phyloP scores from a whole-genome alignment of 306 rosid species.

The Lathyrus oleraceus region DNA sequence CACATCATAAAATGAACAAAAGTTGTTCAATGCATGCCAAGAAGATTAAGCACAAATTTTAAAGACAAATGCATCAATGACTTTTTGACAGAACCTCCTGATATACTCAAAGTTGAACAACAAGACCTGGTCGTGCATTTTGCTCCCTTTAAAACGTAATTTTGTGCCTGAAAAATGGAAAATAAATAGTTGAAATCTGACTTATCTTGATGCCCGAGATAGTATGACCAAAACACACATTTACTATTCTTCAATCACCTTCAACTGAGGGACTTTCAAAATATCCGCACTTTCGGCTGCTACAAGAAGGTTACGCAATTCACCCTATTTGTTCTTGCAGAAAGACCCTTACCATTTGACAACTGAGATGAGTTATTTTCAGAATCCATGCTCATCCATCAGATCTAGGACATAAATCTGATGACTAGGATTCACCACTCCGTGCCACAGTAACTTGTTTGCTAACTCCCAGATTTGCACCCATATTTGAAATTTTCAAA shows the following conservation, averaged over 20 bases:
- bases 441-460: slow-evolving; percentile 42
- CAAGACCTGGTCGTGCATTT: slow-evolving; percentile 96
- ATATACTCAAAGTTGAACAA: slow-evolving; percentile 33
- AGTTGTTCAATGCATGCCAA: slow-evolving; percentile 4
- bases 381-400: slow-evolving; percentile 65
- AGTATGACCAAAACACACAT: slow-evolving; percentile 23
- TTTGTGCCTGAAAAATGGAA: slow-evolving; percentile 63
- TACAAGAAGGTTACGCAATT: slow-evolving; percentile 90
- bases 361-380: slow-evolving; percentile 59
- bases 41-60: slow-evolving; percentile 18
- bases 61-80: slow-evolving; percentile 28
- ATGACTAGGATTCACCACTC: slow-evolving; percentile 48
- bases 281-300: slow-evolving; percentile 98
- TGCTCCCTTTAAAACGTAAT: slow-evolving; percentile 82
- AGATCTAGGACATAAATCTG: slow-evolving; percentile 64
- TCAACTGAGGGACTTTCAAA: slow-evolving; percentile 87
- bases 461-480: slow-evolving; percentile 47
- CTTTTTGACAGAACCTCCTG: too few relatives aligned
- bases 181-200: slow-evolving; percentile 19
- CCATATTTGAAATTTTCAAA: slow-evolving; percentile 49
- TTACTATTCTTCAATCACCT: slow-evolving; percentile 52
- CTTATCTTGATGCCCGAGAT: slow-evolving; percentile 21
- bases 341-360: slow-evolving; percentile 82
- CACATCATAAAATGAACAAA: slow-evolving; percentile 24
- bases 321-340: slow-evolving; percentile 96